These are phyloP conservation scores for Musa beccarii DNA, from an alignment of 176 grass and related monocot species.

Conservation along the genomic window DNA sequence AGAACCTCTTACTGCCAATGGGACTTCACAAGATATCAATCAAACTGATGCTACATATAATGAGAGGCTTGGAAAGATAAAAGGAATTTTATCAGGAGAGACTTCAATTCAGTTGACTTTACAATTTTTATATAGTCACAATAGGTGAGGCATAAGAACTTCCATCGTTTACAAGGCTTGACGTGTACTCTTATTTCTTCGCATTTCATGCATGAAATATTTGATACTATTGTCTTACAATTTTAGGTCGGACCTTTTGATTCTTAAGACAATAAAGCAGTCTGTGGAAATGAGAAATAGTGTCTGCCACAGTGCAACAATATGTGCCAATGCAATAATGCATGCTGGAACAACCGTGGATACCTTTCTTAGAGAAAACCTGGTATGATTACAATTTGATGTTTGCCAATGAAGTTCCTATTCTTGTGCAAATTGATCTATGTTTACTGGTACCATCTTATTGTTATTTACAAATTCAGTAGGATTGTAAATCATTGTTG, in stretches of 20 bases:
- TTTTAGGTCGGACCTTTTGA: conserved; percentile 88
- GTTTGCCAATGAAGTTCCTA: background rate
- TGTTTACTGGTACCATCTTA: background rate
- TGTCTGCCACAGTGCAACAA: conserved; percentile 97
- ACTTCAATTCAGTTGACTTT: conserved; percentile 87
- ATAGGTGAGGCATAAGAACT: conserved; percentile 38
- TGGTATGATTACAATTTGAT: conserved; percentile 40
- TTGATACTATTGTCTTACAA: conserved; percentile 16
- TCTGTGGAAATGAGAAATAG: conserved; percentile 99
- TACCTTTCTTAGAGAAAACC: conserved; percentile 95
- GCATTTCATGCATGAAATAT: conserved; percentile 3
- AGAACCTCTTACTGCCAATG: conserved; percentile 44
- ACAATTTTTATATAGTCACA: conserved; percentile 97
- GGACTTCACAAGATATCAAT: conserved; percentile 49
- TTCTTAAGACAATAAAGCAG: conserved; percentile 98
- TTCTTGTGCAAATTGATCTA: background rate
- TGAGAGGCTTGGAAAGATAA: conserved; percentile 76
- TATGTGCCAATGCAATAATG: conserved; percentile 97
- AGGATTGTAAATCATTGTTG: background rate
- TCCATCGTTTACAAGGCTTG: background rate
- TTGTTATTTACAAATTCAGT: background rate
- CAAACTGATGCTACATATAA: conserved; percentile 44
- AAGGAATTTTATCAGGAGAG: conserved; percentile 94
- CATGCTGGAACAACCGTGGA: conserved; percentile 99
- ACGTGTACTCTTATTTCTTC: conserved; percentile 16